phyloP scores from a whole-genome alignment of 129 eudicot species.

The Helianthus tuberosus region DNA sequence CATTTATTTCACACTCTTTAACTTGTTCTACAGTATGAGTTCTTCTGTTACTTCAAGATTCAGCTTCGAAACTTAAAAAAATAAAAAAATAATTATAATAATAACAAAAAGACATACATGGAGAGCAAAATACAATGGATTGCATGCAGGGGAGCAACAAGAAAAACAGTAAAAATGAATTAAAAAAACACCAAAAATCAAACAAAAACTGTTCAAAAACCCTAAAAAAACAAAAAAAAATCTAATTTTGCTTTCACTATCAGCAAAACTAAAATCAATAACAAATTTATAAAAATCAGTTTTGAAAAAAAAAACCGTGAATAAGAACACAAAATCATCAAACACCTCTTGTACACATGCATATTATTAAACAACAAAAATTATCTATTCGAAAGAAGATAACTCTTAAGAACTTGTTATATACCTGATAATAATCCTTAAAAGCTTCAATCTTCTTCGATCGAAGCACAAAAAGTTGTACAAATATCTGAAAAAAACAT shows the following conservation, averaged over 20 bases:
- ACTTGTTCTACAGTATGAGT: neutral
- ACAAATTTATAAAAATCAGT: neutral
- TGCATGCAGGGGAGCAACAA: too few species aligned
- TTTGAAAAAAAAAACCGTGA: neutral
- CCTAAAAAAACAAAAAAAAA: neutral
- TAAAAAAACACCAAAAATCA: neutral
- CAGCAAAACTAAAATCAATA: neutral
- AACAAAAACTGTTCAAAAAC: neutral
- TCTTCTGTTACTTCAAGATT: neutral
- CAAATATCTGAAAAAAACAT: constrained; percentile 13
- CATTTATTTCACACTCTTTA: neutral
- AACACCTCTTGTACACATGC: constrained; percentile 9
- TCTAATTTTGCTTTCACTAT: neutral
- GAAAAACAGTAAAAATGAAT: neutral
- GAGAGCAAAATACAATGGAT: neutral
- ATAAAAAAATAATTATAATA: neutral
- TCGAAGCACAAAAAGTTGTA: neutral
- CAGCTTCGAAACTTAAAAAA: neutral
- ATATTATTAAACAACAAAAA: neutral
- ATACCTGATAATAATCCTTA: constrained; percentile 13
- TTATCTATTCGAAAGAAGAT: neutral
- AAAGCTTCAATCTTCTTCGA: constrained; percentile 20
- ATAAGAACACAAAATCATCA: constrained; percentile 1
- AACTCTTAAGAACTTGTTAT: neutral
- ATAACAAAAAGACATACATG: neutral